phyloP scores from a whole-genome alignment of 2,329 filamentous ascomycete species.

The Byssothecium circinans region DNA sequence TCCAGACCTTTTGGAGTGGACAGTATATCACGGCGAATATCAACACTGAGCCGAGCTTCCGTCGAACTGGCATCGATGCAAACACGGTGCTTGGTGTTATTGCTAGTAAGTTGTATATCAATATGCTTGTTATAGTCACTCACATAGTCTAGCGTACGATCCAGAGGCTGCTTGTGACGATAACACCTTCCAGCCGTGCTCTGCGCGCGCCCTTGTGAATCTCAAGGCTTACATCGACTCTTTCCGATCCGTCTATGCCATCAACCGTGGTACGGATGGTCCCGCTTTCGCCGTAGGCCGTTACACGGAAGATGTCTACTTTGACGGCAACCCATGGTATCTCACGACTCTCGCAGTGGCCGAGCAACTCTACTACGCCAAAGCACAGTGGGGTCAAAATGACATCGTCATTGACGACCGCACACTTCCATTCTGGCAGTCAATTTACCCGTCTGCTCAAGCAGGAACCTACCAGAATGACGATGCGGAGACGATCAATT shows the following conservation, averaged over 20 bases:
- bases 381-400: slow-evolving; percentile 67
- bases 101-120: slow-evolving; percentile 44
- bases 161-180: slow-evolving; percentile 65
- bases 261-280: slow-evolving; percentile 63
- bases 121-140: background rate
- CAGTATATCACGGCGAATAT: slow-evolving; percentile 70
- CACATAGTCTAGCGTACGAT: slow-evolving; percentile 60
- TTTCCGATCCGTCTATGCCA: slow-evolving; percentile 67
- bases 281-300: slow-evolving; percentile 48
- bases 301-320: slow-evolving; percentile 63
- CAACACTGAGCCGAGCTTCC: slow-evolving; percentile 50
- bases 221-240: slow-evolving; percentile 74
- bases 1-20: slow-evolving; percentile 70
- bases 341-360: slow-evolving; percentile 73
- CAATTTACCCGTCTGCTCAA: slow-evolving; percentile 60
- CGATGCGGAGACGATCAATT: slow-evolving; percentile 52
- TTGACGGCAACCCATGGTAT: slow-evolving; percentile 77
- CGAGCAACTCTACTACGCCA: slow-evolving; percentile 74
- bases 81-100: slow-evolving; percentile 62
- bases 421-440: slow-evolving; percentile 68
- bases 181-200: slow-evolving; percentile 77
- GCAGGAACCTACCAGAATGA: slow-evolving; percentile 66
- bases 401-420: slow-evolving; percentile 65
- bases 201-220: slow-evolving; percentile 60
- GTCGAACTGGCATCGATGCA: slow-evolving; percentile 68